Evolutionary conservation across 202 grass and related monocot genomes (phyloP).

Genomic region (Saccharum hybrid): DNA sequence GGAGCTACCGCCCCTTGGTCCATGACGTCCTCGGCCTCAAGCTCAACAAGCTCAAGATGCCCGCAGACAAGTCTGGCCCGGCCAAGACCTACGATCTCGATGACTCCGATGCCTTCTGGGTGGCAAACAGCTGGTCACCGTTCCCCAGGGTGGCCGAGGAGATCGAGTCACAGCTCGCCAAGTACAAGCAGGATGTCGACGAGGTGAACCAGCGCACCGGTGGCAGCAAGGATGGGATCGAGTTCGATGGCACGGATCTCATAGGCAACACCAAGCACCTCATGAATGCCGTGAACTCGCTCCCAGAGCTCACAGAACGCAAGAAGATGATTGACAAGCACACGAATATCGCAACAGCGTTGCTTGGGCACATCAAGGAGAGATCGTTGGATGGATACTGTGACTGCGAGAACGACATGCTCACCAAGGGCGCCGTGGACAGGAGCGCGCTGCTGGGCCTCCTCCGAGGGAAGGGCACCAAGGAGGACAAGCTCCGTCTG

Average conservation of each 20-base stretch:
- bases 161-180: constrained; percentile 70
- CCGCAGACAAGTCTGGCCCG: constrained; percentile 47
- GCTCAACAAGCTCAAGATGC: constrained; percentile 52
- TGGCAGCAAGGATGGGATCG: constrained; percentile 63
- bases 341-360: constrained; percentile 68
- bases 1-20: constrained; percentile 81
- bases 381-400: constrained; percentile 74
- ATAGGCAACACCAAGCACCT: constrained; percentile 84
- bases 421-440: constrained; percentile 66
- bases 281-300: constrained; percentile 81
- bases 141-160: constrained; percentile 81
- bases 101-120: constrained; percentile 83
- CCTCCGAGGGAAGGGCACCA: constrained; percentile 75
- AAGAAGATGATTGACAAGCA: constrained; percentile 92
- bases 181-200: constrained; percentile 90
- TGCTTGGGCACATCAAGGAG: constrained; percentile 81
- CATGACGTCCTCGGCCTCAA: constrained; percentile 79
- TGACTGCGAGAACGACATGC: constrained; percentile 72
- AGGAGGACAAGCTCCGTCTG: constrained; percentile 75
- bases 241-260: constrained; percentile 80
- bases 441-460: constrained; percentile 53
- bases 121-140: constrained; percentile 70
- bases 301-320: constrained; percentile 80
- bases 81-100: constrained; percentile 64
- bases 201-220: constrained; percentile 83